Evolutionary conservation across 495 filamentous ascomycete genomes (phyloP), one percentile per base, ranked within the genome.

Genomic region (Pyronema omphalodes): DNA sequence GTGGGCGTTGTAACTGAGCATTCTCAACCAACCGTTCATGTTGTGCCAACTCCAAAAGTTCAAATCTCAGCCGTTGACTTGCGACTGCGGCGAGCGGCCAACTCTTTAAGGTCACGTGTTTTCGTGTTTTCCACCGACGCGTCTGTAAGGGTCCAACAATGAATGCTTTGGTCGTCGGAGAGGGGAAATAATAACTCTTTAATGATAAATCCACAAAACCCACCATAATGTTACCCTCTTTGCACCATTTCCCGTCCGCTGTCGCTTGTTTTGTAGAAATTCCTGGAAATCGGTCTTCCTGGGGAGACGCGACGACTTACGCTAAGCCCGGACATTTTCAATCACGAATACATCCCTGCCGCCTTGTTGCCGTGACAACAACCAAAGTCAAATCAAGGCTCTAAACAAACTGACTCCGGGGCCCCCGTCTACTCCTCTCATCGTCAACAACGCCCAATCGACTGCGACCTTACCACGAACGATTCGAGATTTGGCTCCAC

Each of bases 61-160:
- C 53, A 15, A 36, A 44, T 41, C 49, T 47, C 58, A 53, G 49
- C 51, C 44, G 49, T 57, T 35, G 39, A 39, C 37, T 37, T 46
- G 23, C 23, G 23, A 29, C 23, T 29, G 39, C 11, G 39, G 11
- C 39, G 39, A 41, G 39, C 39, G 11, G 23, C 43, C 45, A 54
- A 40, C 50, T 60, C 41, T 11, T 29, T 33, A 36, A 50, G 23
- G 41, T 23, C 40, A 52, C 35, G 39, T 45, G 39, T 19, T 52
- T 52, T 52, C 50, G 35, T 52, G 41, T 57, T 61, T 41, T 41
- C 53, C 57, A 54, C 43, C 48, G 18, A 61, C 59, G 59, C 59
- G 59, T 60, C 54, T 51, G 17, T 19, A 41, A 41, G 11, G 39
- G 15, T 6, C 11, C 11, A 12, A 12, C 11, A 41, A 1, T 3